A percentile compares a stretch with the other conserved stretches of the same genome.
phyloP scores from a whole-genome alignment of 306 rosid genomes.

The Cicer chorassanicum region DNA sequence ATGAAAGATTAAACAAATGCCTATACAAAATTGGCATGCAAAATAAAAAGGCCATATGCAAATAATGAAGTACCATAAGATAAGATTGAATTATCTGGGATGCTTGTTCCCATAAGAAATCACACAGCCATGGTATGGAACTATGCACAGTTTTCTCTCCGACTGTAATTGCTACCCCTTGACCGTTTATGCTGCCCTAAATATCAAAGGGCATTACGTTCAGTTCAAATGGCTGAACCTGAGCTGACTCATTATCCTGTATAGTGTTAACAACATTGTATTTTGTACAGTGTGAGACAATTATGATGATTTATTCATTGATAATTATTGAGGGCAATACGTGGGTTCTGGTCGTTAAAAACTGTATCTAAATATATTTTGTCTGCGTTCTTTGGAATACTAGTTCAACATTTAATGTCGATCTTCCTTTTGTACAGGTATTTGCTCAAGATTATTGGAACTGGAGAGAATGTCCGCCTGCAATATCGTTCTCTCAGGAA shows the following conservation, averaged over 20 bases:
- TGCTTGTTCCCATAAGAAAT: background rate
- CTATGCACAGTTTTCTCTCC: slow-evolving; percentile 9
- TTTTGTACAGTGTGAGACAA: background rate
- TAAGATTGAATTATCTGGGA: background rate
- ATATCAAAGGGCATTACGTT: background rate
- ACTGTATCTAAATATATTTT: background rate
- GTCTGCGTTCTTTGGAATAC: slow-evolving; percentile 20
- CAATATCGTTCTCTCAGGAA: slow-evolving; percentile 96
- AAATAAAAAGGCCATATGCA: background rate
- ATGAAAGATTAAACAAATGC: background rate
- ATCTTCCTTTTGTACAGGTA: slow-evolving; percentile 62
- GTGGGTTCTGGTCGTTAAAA: slow-evolving; percentile 1
- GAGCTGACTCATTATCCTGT: background rate
- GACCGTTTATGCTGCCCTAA: slow-evolving; percentile 1
- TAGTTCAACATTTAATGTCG: slow-evolving; percentile 9
- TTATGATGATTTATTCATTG: slow-evolving; percentile 4
- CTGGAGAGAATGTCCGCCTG: slow-evolving; percentile 88
- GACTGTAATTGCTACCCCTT: background rate
- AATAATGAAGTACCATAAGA: background rate
- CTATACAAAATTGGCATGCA: background rate
- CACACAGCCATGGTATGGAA: background rate
- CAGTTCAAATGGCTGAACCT: background rate
- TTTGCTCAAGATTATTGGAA: slow-evolving; percentile 83
- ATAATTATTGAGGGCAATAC: background rate
- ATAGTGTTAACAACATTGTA: background rate